phyloP scores from a whole-genome alignment of 495 filamentous ascomycete genomes.

The Elaphomyces granulatus region DNA sequence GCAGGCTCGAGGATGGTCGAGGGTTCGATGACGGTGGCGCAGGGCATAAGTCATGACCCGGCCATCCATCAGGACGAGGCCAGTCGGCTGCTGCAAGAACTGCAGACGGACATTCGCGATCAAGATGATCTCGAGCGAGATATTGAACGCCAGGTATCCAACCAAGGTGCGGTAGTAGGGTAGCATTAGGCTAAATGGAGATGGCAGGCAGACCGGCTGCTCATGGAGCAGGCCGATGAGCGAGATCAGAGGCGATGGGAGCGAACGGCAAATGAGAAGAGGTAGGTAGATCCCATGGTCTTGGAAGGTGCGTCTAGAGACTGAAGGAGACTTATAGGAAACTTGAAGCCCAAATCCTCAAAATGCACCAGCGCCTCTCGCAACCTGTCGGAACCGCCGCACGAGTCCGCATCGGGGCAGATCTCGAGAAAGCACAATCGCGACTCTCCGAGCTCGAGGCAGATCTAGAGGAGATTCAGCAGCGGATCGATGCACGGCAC shows the following conservation, averaged over 20 bases:
- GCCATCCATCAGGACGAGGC: too few species aligned
- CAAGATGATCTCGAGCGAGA: slow-evolving; percentile 78
- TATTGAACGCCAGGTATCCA: slow-evolving; percentile 39
- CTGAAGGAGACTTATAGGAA: slow-evolving; percentile 19
- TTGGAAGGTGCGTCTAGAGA: not conserved
- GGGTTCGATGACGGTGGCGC: too few species aligned
- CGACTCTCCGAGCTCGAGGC: slow-evolving; percentile 44
- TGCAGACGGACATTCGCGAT: slow-evolving; percentile 62
- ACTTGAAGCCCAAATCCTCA: slow-evolving; percentile 32
- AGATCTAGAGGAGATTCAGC: slow-evolving; percentile 63
- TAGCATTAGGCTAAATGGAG: not conserved
- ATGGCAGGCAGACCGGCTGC: slow-evolving; percentile 54
- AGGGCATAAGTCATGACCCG: too few species aligned
- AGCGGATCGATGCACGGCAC: slow-evolving; percentile 62
- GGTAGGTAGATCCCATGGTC: slow-evolving; percentile 21
- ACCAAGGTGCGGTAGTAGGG: not conserved
- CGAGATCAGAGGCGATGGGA: slow-evolving; percentile 75
- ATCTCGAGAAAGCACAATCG: slow-evolving; percentile 46
- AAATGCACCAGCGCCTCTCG: slow-evolving; percentile 34
- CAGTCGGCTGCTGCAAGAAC: slow-evolving; percentile 45
- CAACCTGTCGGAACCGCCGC: slow-evolving; percentile 34
- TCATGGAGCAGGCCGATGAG: slow-evolving; percentile 75
- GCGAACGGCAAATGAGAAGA: slow-evolving; percentile 49
- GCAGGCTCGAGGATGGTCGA: too few species aligned
- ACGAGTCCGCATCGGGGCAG: slow-evolving; percentile 39